phyloP scores from a whole-genome alignment of 805 yeast species.

The Kazachstania kunashirensis region DNA sequence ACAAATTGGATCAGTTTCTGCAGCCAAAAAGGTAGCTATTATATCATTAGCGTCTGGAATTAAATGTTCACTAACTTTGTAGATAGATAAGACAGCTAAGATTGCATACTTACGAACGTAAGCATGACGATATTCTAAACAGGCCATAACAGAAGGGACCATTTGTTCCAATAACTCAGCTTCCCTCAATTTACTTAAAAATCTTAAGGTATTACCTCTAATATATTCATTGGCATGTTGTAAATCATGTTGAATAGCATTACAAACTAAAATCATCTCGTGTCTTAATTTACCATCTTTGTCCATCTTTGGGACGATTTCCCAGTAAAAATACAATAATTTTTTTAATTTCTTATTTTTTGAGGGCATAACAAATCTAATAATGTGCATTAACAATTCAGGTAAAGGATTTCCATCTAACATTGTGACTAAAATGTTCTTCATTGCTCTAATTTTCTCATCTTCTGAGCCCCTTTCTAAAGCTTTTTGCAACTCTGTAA shows the following conservation, averaged over 20 bases:
- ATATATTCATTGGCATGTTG: conserved; percentile 97
- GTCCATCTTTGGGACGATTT: conserved; percentile 87
- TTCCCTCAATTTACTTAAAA: conserved; percentile 81
- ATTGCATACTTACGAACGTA: conserved; percentile 97
- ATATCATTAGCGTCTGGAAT: conserved; percentile 94
- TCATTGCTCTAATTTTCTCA: conserved; percentile 82
- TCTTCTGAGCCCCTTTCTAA: conserved; percentile 88
- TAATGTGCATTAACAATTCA: conserved; percentile 88
- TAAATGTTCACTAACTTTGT: conserved; percentile 72
- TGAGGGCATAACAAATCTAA: conserved; percentile 95
- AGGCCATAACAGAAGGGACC: conserved; percentile 83
- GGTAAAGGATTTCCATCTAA: conserved; percentile 90
- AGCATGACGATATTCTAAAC: conserved; percentile 94
- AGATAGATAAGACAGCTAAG: conserved; percentile 77
- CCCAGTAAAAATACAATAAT: conserved; percentile 93
- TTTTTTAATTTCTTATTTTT: conserved; percentile 84
- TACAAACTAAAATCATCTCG: conserved; percentile 97
- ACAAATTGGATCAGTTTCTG: conserved; percentile 88
- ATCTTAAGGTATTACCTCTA: conserved; percentile 90
- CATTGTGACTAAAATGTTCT: conserved; percentile 72
- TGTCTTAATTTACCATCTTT: conserved; percentile 85
- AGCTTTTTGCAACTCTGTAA: conserved; percentile 61
- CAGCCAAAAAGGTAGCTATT: conserved; percentile 57
- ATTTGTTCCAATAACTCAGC: conserved; percentile 91
- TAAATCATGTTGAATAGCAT: conserved; percentile 92